Evolutionary conservation across 108 stramenopile species (phyloP).

Genomic region (Schizochytrium sp.): DNA sequence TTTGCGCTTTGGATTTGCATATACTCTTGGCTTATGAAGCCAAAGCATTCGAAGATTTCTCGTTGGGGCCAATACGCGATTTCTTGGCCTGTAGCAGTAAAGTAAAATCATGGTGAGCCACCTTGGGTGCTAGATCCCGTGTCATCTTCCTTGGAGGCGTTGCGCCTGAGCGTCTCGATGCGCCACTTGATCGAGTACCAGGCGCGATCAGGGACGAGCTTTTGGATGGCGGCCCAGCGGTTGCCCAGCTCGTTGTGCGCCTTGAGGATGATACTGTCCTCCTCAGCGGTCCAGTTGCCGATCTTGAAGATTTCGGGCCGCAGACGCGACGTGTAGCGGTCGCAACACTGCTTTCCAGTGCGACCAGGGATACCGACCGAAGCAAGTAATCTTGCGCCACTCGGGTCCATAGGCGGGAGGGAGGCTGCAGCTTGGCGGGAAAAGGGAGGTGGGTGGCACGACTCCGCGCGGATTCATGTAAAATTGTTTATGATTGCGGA

Average conservation of each 20-base stretch:
- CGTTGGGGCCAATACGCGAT: too few species aligned
- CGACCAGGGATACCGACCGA: constrained; percentile 30
- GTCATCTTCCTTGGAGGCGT: not conserved
- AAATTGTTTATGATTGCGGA: too few species aligned
- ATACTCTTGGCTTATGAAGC: too few species aligned
- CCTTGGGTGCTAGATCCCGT: too few species aligned
- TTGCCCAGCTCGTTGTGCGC: constrained; percentile 76
- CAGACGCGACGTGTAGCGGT: constrained; percentile 54
- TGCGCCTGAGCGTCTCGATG: not conserved
- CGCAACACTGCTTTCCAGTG: constrained; percentile 55
- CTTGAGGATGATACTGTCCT: constrained; percentile 82
- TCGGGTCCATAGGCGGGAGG: not conserved
- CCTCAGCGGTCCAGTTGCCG: constrained; percentile 43
- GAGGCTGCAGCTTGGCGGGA: too few species aligned
- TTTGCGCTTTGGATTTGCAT: too few species aligned
- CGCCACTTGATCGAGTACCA: constrained; percentile 50
- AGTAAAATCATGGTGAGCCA: too few species aligned
- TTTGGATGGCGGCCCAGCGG: constrained; percentile 90
- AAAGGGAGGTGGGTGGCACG: too few species aligned
- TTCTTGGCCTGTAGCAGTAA: too few species aligned
- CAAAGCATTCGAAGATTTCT: too few species aligned
- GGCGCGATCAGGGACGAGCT: constrained; percentile 82
- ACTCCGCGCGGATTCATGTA: too few species aligned
- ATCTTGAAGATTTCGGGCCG: constrained; percentile 41
- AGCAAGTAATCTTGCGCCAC: not conserved